Percentiles rank a stretch among this genome's conserved stretches.
Conservation (phyloP, 2,329 filamentous ascomycete genomes). For the Aspergillus jensenii region DNA sequence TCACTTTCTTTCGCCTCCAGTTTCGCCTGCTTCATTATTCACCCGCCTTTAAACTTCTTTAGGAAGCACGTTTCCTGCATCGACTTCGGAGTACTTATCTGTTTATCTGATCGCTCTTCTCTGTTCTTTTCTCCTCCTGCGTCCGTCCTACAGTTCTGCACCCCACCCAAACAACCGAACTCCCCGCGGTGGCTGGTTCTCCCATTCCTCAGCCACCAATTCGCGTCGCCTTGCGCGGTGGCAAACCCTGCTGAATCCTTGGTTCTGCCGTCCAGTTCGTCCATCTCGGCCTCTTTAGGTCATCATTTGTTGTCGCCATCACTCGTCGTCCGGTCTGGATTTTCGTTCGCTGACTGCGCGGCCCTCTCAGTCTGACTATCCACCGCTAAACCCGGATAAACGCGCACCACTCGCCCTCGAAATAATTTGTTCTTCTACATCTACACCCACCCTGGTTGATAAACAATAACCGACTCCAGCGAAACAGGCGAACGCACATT, state of each 20-base stretch:
- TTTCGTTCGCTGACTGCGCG: not conserved
- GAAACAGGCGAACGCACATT: slow-evolving; percentile 4
- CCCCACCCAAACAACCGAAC: slow-evolving; percentile 8
- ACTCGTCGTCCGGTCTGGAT: slow-evolving; percentile 5
- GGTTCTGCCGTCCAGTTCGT: slow-evolving; percentile 27
- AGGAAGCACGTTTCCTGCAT: not conserved
- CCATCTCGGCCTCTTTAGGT: slow-evolving; percentile 15
- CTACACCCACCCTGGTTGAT: not conserved
- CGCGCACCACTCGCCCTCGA: not conserved
- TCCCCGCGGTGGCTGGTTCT: slow-evolving; percentile 21
- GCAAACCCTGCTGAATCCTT: slow-evolving; percentile 30
- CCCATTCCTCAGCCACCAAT: slow-evolving; percentile 17
- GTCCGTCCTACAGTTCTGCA: not conserved
- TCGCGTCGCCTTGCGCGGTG: slow-evolving; percentile 29
- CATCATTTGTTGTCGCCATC: slow-evolving; percentile 13
- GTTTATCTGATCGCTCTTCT: not conserved
- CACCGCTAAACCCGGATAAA: not conserved
- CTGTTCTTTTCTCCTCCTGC: not conserved
- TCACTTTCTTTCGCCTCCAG: not conserved
- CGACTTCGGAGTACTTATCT: not conserved
- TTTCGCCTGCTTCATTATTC: not conserved
- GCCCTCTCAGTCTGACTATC: not conserved
- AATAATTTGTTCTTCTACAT: not conserved
- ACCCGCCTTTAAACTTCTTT: not conserved
- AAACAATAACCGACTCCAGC: not conserved